Conservation (phyloP, 2,329 filamentous ascomycete genomes). For the Huntiella omanensis region DNA sequence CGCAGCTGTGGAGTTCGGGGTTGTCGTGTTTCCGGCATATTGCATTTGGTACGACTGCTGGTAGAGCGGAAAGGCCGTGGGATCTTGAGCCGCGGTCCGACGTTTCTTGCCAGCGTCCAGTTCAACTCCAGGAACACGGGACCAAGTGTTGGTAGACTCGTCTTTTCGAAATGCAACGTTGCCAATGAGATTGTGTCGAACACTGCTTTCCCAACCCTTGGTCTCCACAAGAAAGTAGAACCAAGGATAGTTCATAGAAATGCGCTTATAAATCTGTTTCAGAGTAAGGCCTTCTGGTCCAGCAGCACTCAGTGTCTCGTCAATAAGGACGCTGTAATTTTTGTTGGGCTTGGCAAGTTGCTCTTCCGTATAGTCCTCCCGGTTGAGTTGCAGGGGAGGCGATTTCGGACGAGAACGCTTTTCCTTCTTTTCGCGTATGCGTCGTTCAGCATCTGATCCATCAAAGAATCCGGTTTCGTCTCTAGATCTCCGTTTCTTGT, state of each 20-base stretch:
- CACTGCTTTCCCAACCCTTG: conserved; percentile 47
- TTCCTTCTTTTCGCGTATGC: conserved; percentile 38
- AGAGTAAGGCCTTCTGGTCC: conserved; percentile 35
- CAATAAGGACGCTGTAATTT: conserved; percentile 41
- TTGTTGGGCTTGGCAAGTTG: conserved; percentile 43
- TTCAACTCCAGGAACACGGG: conserved; percentile 36
- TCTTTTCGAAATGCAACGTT: conserved; percentile 43
- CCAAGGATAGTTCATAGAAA: conserved; percentile 37
- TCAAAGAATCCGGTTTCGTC: conserved; percentile 31
- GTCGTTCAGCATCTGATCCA: conserved; percentile 35
- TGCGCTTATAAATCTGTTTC: conserved; percentile 45
- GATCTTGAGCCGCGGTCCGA: conserved; percentile 34
- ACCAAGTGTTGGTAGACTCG: conserved; percentile 36
- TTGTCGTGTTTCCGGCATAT: not conserved
- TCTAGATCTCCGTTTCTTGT: conserved; percentile 41
- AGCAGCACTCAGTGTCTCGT: conserved; percentile 37
- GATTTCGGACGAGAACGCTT: conserved; percentile 36
- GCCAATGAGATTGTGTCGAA: conserved; percentile 43
- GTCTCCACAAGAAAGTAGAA: conserved; percentile 41
- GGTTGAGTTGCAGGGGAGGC: conserved; percentile 36
- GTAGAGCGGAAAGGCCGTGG: conserved; percentile 18
- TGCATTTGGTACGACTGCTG: conserved; percentile 13
- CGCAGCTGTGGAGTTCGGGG: not conserved
- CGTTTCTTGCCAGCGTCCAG: conserved; percentile 43
- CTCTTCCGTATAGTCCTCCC: conserved; percentile 36